phyloP scores from a whole-genome alignment of 2,329 filamentous ascomycete species.

The Thielaviopsis ethacetica region DNA sequence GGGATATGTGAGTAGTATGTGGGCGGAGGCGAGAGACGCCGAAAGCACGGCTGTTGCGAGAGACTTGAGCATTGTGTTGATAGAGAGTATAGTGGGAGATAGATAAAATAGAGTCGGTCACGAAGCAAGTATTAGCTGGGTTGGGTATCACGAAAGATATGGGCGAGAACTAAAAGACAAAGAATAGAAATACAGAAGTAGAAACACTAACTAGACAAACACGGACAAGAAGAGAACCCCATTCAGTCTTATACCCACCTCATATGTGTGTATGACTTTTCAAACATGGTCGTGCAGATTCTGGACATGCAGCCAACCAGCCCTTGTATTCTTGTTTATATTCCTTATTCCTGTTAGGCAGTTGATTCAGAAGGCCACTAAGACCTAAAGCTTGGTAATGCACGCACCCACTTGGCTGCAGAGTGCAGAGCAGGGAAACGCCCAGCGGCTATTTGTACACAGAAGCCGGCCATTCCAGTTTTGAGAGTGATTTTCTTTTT shows the following conservation, averaged over 20 bases:
- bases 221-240: background rate
- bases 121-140: background rate
- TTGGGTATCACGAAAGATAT: background rate
- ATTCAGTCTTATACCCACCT: background rate
- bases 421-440: background rate
- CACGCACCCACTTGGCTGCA: no score
- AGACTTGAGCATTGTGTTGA: slow-evolving; percentile 18
- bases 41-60: slow-evolving; percentile 15
- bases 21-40: slow-evolving; percentile 17
- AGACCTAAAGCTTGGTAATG: background rate
- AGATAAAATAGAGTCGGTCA: no score
- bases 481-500: no score
- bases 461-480: background rate
- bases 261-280: background rate
- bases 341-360: no score
- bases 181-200: background rate
- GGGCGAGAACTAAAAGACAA: background rate
- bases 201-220: no score
- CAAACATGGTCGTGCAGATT: background rate
- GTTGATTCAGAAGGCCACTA: background rate
- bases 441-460: background rate
- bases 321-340: no score
- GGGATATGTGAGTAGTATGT: slow-evolving; percentile 49
- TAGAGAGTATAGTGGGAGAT: background rate
- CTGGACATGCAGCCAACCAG: background rate